Evolutionary conservation across 1,284 basidiomycete genomes (phyloP).

Genomic region (Boletus semigastroideus): DNA sequence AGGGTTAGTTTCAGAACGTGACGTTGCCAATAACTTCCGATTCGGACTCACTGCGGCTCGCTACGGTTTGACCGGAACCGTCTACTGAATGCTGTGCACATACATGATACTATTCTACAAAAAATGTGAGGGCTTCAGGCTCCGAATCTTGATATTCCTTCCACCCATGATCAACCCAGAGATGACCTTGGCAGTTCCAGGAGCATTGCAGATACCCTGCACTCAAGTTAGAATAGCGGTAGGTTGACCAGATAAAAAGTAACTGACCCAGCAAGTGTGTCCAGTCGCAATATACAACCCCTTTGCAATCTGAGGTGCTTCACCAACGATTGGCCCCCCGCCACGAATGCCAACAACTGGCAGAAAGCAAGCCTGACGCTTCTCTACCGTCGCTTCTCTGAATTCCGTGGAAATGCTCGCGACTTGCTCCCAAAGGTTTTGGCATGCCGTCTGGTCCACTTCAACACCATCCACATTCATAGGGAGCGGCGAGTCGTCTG

Average conservation of each 20-base stretch:
- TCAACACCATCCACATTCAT: slow-evolving; percentile 60
- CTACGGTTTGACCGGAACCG: background rate
- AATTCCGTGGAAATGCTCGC: slow-evolving; percentile 57
- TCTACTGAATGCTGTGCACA: background rate
- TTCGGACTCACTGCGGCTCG: slow-evolving; percentile 6
- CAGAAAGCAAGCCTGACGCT: slow-evolving; percentile 68
- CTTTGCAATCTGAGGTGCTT: slow-evolving; percentile 45
- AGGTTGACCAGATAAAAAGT: background rate
- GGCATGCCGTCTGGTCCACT: slow-evolving; percentile 54
- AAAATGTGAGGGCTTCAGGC: slow-evolving; percentile 37
- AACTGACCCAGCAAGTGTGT: slow-evolving; percentile 66
- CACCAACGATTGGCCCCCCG: slow-evolving; percentile 63
- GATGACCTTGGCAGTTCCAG: slow-evolving; percentile 62
- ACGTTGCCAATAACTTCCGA: slow-evolving; percentile 1
- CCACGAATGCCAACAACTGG: slow-evolving; percentile 47
- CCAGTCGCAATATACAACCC: slow-evolving; percentile 64
- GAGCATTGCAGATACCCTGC: slow-evolving; percentile 72
- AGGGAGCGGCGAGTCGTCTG: slow-evolving; percentile 60
- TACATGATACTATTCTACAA: slow-evolving; percentile 27
- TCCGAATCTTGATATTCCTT: slow-evolving; percentile 47
- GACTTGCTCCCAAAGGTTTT: slow-evolving; percentile 52
- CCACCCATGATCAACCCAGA: slow-evolving; percentile 61
- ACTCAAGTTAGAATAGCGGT: slow-evolving; percentile 5
- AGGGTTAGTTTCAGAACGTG: background rate
- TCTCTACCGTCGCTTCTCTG: slow-evolving; percentile 48